Percentiles rank a stretch among this genome's conserved stretches.
These are phyloP conservation scores for Papiliotrema fonsecae DNA, from an alignment of 1,284 basidiomycete species.

Conservation along the genomic window DNA sequence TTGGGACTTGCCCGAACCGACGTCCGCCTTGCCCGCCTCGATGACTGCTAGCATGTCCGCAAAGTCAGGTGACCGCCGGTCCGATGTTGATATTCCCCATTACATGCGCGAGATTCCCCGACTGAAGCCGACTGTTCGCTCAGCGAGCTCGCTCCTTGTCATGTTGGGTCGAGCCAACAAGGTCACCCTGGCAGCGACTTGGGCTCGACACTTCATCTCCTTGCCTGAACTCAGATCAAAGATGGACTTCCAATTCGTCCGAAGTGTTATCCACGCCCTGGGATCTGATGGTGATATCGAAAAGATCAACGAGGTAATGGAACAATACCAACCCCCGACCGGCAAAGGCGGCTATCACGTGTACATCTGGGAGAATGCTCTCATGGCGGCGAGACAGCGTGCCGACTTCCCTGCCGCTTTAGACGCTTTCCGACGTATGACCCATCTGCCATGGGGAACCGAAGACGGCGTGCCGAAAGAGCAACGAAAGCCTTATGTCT, in stretches of 20 bases:
- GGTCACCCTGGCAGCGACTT: constrained; percentile 21
- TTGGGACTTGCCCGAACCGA: constrained; percentile 3
- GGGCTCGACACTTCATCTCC: constrained; percentile 23
- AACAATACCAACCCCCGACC: constrained; percentile 18
- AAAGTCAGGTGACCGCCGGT: background rate
- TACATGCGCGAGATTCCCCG: background rate
- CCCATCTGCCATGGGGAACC: constrained; percentile 13
- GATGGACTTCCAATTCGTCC: constrained; percentile 19
- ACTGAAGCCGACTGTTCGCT: constrained; percentile 9
- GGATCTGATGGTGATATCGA: constrained; percentile 15
- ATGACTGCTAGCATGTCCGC: background rate
- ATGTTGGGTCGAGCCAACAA: constrained; percentile 14
- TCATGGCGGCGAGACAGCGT: constrained; percentile 19
- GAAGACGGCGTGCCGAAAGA: constrained; percentile 5
- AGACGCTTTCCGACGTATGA: constrained; percentile 21
- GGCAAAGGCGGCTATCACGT: constrained; percentile 18
- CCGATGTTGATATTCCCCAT: constrained; percentile 1
- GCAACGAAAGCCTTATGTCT: background rate
- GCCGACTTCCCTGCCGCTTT: constrained; percentile 24
- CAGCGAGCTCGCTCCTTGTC: constrained; percentile 24
- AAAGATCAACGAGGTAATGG: constrained; percentile 11
- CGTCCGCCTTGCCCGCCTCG: background rate
- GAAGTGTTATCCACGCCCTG: constrained; percentile 17
- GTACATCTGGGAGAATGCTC: constrained; percentile 19
- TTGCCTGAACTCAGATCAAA: background rate